These are phyloP conservation scores for Cercospora citrullina DNA, from an alignment of 2,329 filamentous ascomycete species.

Conservation along the genomic window DNA sequence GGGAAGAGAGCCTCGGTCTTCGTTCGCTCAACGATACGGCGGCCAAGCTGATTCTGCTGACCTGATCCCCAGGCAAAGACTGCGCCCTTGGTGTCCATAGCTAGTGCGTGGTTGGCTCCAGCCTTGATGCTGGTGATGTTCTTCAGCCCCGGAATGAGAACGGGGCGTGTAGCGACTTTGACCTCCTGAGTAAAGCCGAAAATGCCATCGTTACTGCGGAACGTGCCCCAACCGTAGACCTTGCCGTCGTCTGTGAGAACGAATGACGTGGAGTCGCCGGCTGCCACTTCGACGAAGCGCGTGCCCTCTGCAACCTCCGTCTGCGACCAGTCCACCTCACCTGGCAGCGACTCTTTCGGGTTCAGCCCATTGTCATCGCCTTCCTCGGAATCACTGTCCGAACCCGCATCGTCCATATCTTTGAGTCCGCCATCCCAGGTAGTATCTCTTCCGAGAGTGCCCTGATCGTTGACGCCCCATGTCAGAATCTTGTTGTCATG, in stretches of 20 bases:
- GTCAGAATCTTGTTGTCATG: conserved; percentile 78
- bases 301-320: conserved; percentile 56
- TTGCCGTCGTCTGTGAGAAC: conserved; percentile 71
- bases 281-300: conserved; percentile 66
- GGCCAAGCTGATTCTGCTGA: conserved; percentile 70
- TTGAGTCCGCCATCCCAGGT: conserved; percentile 63
- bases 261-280: conserved; percentile 74
- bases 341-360: conserved; percentile 69
- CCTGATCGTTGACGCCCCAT: conserved; percentile 87
- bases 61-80: conserved; percentile 72
- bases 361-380: conserved; percentile 66
- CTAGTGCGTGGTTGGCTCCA: conserved; percentile 71
- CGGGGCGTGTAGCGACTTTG: conserved; percentile 54
- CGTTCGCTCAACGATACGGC: conserved; percentile 61
- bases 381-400: conserved; percentile 56
- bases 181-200: conserved; percentile 62
- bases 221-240: conserved; percentile 83
- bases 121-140: conserved; percentile 65
- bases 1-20: conserved; percentile 57
- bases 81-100: conserved; percentile 63
- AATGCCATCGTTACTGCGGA: conserved; percentile 67
- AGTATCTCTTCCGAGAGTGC: conserved; percentile 75
- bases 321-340: conserved; percentile 36
- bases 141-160: conserved; percentile 62
- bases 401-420: conserved; percentile 56